Evolutionary conservation across 2,329 filamentous ascomycete genomes (phyloP).

Genomic region (Torrubiella hemipterigena): DNA sequence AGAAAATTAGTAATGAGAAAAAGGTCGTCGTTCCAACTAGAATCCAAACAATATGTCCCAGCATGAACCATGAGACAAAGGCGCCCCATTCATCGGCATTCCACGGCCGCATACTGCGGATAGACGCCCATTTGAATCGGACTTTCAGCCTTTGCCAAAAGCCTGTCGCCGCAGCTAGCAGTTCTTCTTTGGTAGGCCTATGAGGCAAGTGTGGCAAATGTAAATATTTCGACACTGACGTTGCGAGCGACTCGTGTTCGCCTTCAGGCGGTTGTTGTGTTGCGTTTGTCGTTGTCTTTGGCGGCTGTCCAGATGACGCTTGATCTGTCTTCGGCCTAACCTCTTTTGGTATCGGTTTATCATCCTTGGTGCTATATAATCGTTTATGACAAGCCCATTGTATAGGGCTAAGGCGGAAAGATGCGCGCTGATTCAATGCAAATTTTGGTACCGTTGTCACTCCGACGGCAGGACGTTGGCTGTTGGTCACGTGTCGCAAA

Average conservation of each 20-base stretch:
- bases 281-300: background rate
- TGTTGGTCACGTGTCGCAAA: too few relatives aligned
- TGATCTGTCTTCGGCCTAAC: slow-evolving; percentile 1
- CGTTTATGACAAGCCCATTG: too few relatives aligned
- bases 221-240: slow-evolving; percentile 47
- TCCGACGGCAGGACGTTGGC: too few relatives aligned
- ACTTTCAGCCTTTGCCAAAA: slow-evolving; percentile 87
- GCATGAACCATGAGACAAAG: slow-evolving; percentile 84
- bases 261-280: slow-evolving; percentile 7
- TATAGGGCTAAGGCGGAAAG: too few relatives aligned
- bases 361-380: too few relatives aligned
- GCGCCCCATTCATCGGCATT: slow-evolving; percentile 94
- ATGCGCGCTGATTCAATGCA: too few relatives aligned
- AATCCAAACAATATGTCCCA: slow-evolving; percentile 90
- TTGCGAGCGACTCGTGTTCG: slow-evolving; percentile 30
- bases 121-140: slow-evolving; percentile 96
- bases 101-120: slow-evolving; percentile 85
- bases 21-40: slow-evolving; percentile 96
- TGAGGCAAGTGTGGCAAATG: slow-evolving; percentile 63
- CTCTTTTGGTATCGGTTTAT: too few relatives aligned
- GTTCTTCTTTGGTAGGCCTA: slow-evolving; percentile 83
- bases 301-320: background rate
- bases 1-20: slow-evolving; percentile 79
- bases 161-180: slow-evolving; percentile 80
- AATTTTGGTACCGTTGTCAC: too few relatives aligned